These are phyloP conservation scores for Wickerhamomyces hampshirensis DNA, from an alignment of 805 yeast genomes.

Conservation along the genomic window DNA sequence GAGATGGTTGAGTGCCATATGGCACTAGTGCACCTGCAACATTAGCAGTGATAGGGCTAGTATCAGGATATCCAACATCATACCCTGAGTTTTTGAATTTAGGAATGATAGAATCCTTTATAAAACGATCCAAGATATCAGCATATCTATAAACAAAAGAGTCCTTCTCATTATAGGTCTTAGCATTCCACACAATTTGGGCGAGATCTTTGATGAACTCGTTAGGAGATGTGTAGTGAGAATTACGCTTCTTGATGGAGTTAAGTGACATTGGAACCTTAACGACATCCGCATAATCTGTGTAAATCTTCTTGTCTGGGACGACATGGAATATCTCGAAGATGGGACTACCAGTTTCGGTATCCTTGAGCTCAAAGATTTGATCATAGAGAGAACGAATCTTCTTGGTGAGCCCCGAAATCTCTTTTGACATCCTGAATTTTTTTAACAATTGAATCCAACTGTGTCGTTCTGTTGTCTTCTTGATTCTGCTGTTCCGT, in stretches of 20 bases:
- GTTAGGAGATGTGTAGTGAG: constrained; percentile 54
- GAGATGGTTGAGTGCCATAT: constrained; percentile 9
- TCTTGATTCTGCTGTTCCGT: not conserved
- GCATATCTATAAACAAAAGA: constrained; percentile 68
- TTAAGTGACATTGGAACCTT: constrained; percentile 78
- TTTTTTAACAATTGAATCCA: no score
- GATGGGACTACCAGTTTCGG: constrained; percentile 34
- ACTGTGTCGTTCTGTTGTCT: not conserved
- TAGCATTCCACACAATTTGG: constrained; percentile 88
- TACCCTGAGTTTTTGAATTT: constrained; percentile 28
- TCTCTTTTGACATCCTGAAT: constrained; percentile 14
- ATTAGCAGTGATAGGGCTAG: constrained; percentile 15
- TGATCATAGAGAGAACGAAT: constrained; percentile 30
- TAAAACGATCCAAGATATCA: constrained; percentile 39
- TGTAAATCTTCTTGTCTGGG: constrained; percentile 62
- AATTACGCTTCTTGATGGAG: constrained; percentile 57
- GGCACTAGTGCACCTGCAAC: constrained; percentile 19
- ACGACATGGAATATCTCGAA: constrained; percentile 61
- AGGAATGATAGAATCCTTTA: constrained; percentile 32
- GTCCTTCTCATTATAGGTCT: constrained; percentile 70
- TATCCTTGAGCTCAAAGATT: constrained; percentile 36
- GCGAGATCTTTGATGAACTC: constrained; percentile 73
- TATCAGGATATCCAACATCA: constrained; percentile 38
- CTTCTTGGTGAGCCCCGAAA: constrained; percentile 18
- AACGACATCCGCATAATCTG: constrained; percentile 78